A percentile compares a stretch with the other conserved stretches of the same genome.
Conservation (phyloP, 73 alveolate species). For the Paraurostyla sp. region DNA sequence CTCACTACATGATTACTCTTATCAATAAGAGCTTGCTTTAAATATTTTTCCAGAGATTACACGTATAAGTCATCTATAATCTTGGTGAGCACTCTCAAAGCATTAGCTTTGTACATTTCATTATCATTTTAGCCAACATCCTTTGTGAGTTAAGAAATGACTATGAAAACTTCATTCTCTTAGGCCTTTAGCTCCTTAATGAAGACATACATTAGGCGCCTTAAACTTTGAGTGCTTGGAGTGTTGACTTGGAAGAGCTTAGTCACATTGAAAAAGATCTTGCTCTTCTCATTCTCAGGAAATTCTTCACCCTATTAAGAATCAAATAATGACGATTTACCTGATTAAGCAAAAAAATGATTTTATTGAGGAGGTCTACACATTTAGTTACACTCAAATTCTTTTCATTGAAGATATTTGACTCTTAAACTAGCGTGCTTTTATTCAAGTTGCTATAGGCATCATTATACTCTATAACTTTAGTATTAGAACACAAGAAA, state of each 20-base stretch:
- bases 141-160: slow-evolving; percentile 84
- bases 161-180: slow-evolving; percentile 89
- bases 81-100: slow-evolving; percentile 91
- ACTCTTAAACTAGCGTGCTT: slow-evolving; percentile 71
- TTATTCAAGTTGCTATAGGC: slow-evolving; percentile 67
- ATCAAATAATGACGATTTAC: not conserved
- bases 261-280: slow-evolving; percentile 82
- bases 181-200: slow-evolving; percentile 86
- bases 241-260: slow-evolving; percentile 83
- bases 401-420: slow-evolving; percentile 85
- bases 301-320: slow-evolving; percentile 78
- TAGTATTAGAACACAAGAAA: not conserved
- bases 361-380: slow-evolving; percentile 79
- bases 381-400: slow-evolving; percentile 77
- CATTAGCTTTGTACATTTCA: slow-evolving; percentile 88
- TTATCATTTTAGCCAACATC: slow-evolving; percentile 85
- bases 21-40: slow-evolving; percentile 86
- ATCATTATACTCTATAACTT: slow-evolving; percentile 65
- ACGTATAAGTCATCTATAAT: slow-evolving; percentile 86
- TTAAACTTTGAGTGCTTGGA: slow-evolving; percentile 74
- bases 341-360: slow-evolving; percentile 80
- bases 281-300: slow-evolving; percentile 81
- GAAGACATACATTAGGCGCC: slow-evolving; percentile 71
- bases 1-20: slow-evolving; percentile 85
- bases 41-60: slow-evolving; percentile 87